A percentile compares a stretch with the other conserved stretches of the same genome.
Conservation (phyloP, 768 basidiomycete genomes). For the Inosperma sp. region DNA sequence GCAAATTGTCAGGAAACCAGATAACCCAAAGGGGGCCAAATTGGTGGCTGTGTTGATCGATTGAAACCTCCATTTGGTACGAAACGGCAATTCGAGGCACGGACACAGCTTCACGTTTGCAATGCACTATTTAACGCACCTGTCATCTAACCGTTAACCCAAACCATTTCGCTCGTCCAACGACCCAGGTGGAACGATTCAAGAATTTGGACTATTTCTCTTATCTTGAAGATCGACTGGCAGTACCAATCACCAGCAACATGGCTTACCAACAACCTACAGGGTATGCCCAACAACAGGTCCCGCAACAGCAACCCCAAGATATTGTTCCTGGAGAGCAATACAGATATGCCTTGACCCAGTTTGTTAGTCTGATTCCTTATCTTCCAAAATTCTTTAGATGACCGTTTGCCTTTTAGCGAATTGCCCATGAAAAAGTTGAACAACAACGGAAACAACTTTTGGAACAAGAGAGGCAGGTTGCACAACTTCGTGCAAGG, state of each 20-base stretch:
- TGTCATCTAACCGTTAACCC: not conserved
- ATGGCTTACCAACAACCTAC: conserved; percentile 29
- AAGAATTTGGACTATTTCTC: too few species aligned
- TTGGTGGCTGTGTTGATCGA: conserved; percentile 1
- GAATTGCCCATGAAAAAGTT: conserved; percentile 85
- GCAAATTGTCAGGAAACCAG: too few species aligned
- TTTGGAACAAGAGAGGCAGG: conserved; percentile 79
- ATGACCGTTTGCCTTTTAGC: conserved; percentile 35
- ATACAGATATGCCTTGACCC: conserved; percentile 78
- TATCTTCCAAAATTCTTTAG: not conserved
- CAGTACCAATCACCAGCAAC: conserved; percentile 10
- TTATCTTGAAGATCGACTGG: too few species aligned
- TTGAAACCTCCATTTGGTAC: conserved; percentile 4
- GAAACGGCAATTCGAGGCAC: not conserved
- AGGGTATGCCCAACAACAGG: conserved; percentile 26
- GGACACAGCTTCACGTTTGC: not conserved
- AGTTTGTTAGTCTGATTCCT: conserved; percentile 53
- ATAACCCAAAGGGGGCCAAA: too few species aligned
- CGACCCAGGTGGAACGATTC: too few species aligned
- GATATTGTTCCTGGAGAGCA: conserved; percentile 56
- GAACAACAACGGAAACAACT: conserved; percentile 76
- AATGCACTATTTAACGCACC: not conserved
- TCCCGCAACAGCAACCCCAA: conserved; percentile 26
- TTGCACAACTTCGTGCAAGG: conserved; percentile 64
- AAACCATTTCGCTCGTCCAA: conserved; percentile 6